Conservation (phyloP, 78 protist genomes). For the Dictyostelium brefeldianum region DNA sequence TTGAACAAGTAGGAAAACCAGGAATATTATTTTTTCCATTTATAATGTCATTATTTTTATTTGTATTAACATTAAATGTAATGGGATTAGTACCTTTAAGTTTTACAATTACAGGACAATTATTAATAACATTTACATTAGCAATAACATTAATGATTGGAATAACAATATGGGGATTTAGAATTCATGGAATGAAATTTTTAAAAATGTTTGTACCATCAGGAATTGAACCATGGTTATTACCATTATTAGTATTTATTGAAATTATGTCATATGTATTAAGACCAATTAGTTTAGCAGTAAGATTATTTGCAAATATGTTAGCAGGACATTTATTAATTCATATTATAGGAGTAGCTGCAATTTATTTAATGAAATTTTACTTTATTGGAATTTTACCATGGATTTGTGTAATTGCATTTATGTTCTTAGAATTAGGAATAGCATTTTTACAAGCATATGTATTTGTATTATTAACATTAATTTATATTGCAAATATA, state of each 20-base stretch:
- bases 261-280: conserved; percentile 20
- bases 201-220: conserved; percentile 23
- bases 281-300: conserved; percentile 42
- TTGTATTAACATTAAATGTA: conserved; percentile 14
- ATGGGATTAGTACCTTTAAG: conserved; percentile 28
- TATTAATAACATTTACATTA: conserved; percentile 17
- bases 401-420: conserved; percentile 25
- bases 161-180: conserved; percentile 13
- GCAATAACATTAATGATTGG: conserved; percentile 24
- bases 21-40: conserved; percentile 22
- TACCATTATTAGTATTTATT: conserved; percentile 28
- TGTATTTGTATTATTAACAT: conserved; percentile 19
- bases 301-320: conserved; percentile 31
- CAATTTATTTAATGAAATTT: conserved; percentile 13
- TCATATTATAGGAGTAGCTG: conserved; percentile 28
- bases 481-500: conserved; percentile 15
- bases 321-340: conserved; percentile 31
- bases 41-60: conserved; percentile 4
- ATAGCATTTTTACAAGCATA: conserved; percentile 29
- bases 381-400: conserved; percentile 18
- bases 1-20: conserved; percentile 18
- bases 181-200: conserved; percentile 19
- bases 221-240: conserved; percentile 34
- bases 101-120: conserved; percentile 27
- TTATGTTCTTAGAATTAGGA: conserved; percentile 24